Base-by-base conservation (phyloP, 2,329 filamentous ascomycete species). In the Fonsecaea multimorphosa region DNA sequence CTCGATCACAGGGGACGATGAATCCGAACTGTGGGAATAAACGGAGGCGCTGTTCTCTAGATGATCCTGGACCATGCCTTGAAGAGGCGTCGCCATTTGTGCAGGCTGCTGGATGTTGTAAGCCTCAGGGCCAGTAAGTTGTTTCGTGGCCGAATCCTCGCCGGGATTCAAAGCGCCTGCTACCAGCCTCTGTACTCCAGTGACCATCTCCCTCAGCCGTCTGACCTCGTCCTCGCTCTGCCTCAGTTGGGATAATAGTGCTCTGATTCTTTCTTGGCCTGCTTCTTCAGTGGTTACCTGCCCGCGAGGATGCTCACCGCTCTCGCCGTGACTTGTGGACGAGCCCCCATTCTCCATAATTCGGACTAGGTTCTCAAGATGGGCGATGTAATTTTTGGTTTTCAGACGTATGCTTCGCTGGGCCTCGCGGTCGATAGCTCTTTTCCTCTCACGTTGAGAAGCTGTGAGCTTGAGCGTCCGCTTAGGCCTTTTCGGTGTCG, bases 371-470 rank as follows among this genome's bases (percentile, higher is more conserved):
- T 58, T 58, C 52, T 67, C 65, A 11, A 67, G 61, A 34, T 67
- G 56, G n/a, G 65, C 65, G 29, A 65, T 67, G 32, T 67, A 65
- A 40, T 67, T 67, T 16, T 65, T 64, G 62, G 65, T 67, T 29
- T 67, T 67, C 11, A 65, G 36, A 27, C 65, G 62, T 19, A 67
- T 67, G 29, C 62, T 65, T 34, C 65, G 49, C 29, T 67, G 65
- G 5, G 65, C 65, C 38, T 65, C 65, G 46, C 65, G 61, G 44
- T 67, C 65, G 29, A 65, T 64, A 6, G 62, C 65, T 44, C 65
- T 58, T 59, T 67, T 67, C 31, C 65, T 61, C 54, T 67, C 65
- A 1, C 62, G 61, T 56, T 65, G 65, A 51, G 64, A 66, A 12
- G 59, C 59, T 11, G 64, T 66, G 9, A 66, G 56, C 51, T 63